These are phyloP conservation scores for Taxillus chinensis DNA, from an alignment of 164 flowering plant species.

Conservation along the genomic window DNA sequence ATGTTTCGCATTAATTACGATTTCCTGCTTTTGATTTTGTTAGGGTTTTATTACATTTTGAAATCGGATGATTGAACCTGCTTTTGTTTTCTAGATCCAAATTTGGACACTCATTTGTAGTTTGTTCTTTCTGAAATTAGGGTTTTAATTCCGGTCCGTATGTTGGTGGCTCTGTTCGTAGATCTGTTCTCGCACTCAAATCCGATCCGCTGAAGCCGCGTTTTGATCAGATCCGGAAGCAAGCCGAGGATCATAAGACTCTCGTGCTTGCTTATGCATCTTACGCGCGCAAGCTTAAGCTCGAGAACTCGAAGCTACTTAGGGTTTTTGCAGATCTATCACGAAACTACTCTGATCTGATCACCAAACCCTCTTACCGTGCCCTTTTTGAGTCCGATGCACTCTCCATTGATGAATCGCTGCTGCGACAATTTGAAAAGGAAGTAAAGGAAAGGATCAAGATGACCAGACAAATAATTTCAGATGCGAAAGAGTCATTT, in stretches of 20 bases:
- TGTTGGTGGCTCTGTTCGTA: conserved; percentile 22
- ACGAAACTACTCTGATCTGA: conserved; percentile 12
- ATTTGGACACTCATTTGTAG: conserved; percentile 6
- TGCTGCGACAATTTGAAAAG: conserved; percentile 26
- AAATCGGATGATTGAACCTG: neutral
- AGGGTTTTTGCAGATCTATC: conserved; percentile 19
- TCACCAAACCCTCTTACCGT: conserved; percentile 7
- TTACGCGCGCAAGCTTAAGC: conserved; percentile 25
- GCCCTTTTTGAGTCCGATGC: conserved; percentile 7
- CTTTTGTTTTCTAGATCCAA: neutral
- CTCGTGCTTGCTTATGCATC: conserved; percentile 17
- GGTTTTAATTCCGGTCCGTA: conserved; percentile 7
- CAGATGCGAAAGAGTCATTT: conserved; percentile 38
- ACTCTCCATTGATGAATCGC: conserved; percentile 13
- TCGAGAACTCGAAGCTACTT: conserved; percentile 18
- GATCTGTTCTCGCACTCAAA: conserved; percentile 39
- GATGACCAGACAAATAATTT: conserved; percentile 28
- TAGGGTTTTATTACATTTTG: no score
- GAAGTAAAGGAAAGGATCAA: conserved; percentile 44
- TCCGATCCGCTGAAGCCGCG: conserved; percentile 37
- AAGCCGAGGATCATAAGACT: conserved; percentile 22
- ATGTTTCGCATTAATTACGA: neutral
- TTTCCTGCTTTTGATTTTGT: neutral
- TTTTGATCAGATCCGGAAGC: conserved; percentile 51
- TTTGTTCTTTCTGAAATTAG: neutral